Evolutionary conservation across 2,329 filamentous ascomycete genomes (phyloP), one percentile per base, ranked within the genome.

Genomic region (Diaporthe citri): DNA sequence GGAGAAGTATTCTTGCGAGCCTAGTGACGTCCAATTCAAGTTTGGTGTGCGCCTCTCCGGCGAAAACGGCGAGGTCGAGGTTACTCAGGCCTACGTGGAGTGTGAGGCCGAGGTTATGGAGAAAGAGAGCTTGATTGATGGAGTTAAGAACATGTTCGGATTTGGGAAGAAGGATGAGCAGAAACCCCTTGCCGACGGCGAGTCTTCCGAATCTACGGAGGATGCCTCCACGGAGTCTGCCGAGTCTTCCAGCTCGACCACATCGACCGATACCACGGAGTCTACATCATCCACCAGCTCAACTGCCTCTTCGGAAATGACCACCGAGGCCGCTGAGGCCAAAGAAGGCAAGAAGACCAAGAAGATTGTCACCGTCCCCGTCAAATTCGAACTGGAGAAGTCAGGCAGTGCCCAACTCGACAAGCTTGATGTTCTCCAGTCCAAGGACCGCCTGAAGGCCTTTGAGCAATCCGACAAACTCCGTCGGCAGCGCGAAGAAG

Each of bases 91-190:
- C n/a, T 89, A 89, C 74, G 92, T 97, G 8, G 96, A 96, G 82
- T 99, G 97, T 81, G 94, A 97, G 82, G 90, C 93, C 36, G 94
- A 97, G 71, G 89, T 88, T 6, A 83, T 85, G 12, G 91, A 92
- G 84, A 95, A 95, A 82, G 94, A 94, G 77, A 92, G 93, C 70
- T 90, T 98, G 66, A 94, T 98, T 64, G 96, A 98, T 81, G 96
- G 95, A 57, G 95, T 98, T 78, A 99, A 99, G 88, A 97, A 96
- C 78, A 90, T 98, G 77, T 97, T 99, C 81, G 97, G 97, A 8
- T 96, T 98, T 82, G 97, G 96, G 36, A 94, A 94, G 80, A 95
- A 95, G 85, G 97, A 97, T 85, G 93, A 94, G 43, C 94, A 96
- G 73, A 94, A 98, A 84, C 88, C 89, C 7, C 82, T 98, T 46